Base-by-base conservation (phyloP, 2,329 filamentous ascomycete genomes). In the Curvularia lunata region DNA sequence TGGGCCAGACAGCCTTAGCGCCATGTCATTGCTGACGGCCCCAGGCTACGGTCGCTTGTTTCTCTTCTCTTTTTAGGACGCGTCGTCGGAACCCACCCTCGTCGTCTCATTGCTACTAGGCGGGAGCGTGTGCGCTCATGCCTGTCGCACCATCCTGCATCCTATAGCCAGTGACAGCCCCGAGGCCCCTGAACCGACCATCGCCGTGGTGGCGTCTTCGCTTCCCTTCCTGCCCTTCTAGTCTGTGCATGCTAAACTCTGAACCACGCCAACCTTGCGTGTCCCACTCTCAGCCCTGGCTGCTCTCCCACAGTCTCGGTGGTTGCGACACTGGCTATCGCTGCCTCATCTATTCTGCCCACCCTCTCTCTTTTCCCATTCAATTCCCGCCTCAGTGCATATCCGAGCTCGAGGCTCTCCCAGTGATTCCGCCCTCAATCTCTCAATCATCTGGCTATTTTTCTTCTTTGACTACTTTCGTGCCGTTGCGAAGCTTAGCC, bases 341-440 rank as follows among this genome's bases (percentile, higher is more conserved):
- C 42, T 30, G 60, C 60, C 54, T 63, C 47, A 59, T 58, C 59
- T 61, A 41, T 37, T 50, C 52, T 58, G 52, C 58, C 49, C 56
- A 40, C 41, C 55, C 55, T 69, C 66, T 52, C 62, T 63, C 58
- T 58, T 62, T 55, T 16, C 30, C 10, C 52, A 54, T 46, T 53
- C 23, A 60, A 48, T 42, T 61, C 52, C 57, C 58, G 52, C 48
- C 53, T 48, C 38, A 63, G 57, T 62, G 58, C 61, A 51, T 53
- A 37, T 38, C 30, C 62, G 66, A 65, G 72, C 72, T 71, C 64
- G 70, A 76, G 51, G 72, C 71, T 72, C 64, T 59, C 53, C 49
- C 56, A 61, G 48, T 55, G 52, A 63, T 52, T 52, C 51, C 57
- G 19, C 49, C 32, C 43, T 52, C 54, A 58, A 52, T 45, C 58